Conservation (phyloP, 768 basidiomycete genomes). For the Lactarius hatsudake region DNA sequence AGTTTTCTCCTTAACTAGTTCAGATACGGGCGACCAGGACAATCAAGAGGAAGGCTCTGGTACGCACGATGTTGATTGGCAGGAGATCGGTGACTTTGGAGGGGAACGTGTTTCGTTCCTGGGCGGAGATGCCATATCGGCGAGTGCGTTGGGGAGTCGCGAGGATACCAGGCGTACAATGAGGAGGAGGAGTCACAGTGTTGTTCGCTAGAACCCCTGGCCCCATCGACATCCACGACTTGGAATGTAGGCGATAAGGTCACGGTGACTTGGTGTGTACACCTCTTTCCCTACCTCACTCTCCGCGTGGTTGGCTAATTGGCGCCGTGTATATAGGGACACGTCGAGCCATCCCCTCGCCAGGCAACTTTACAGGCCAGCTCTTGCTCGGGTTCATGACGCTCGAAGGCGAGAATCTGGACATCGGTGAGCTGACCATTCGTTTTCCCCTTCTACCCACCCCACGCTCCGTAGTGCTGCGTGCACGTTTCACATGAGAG, state of each 20-base stretch:
- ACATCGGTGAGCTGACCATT: constrained; percentile 47
- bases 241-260: constrained; percentile 41
- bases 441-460: neutral
- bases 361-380: constrained; percentile 39
- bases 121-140: no score
- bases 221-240: constrained; percentile 33
- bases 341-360: constrained; percentile 39
- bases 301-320: neutral
- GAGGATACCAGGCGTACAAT: no score
- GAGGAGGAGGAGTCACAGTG: no score
- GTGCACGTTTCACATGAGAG: neutral
- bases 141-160: no score
- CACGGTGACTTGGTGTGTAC: constrained; percentile 43
- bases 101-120: no score
- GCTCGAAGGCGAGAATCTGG: constrained; percentile 40
- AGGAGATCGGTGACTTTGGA: no score
- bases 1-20: no score
- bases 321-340: constrained; percentile 20
- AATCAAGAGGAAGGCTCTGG: no score
- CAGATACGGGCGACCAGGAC: no score
- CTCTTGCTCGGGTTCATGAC: constrained; percentile 46
- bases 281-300: neutral
- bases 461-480: neutral
- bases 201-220: no score
- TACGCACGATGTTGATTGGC: no score